Evolutionary conservation across 441 rosid genomes (phyloP), one percentile per base, ranked within the genome.

Genomic region (Gossypium trilobum): DNA sequence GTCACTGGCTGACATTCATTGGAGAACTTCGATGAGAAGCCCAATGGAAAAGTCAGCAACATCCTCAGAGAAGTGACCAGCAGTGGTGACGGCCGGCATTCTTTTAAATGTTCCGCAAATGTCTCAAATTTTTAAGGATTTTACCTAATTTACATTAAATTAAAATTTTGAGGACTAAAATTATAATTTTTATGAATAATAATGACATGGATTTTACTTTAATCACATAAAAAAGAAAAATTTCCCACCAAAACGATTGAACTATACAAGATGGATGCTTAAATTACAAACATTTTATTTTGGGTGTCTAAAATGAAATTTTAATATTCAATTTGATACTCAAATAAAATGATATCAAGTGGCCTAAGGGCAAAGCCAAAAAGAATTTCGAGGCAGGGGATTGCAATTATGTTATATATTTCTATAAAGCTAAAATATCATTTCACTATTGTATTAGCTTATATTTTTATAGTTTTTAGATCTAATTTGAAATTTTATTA

Each of bases 41-140:
- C 62, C 82, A 19, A 78, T 64, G 0, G 82, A 78, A 17, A 44
- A 78, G 50, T 76, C 78, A 2, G 78, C 82, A 22, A 36, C 78
- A 44, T 81, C 80, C 76, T 78, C 76, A 20, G 68, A n/a, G 56
- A 81, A 76, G 5, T 69, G 6, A 11, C 78, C 66, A 50, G 74
- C 62, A 51, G 66, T 80, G 62, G 81, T 77, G 66, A 74, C 63
- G 20, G 36, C 5, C 73, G 78, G 72, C 82, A 81, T 70, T 72
- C 79, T 25, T 5, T 58, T 33, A 81, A 54, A 39, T 39, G 46
- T 39, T 39, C 46, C 13, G 46, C 13, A 39, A 39, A 39, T 39
- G 13, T 39, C 46, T 39, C 46, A 39, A 39, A 9, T 0, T 39
- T 39, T 39, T 39, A 9, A 39, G 13, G 13, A 39, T 9, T 39